Base-by-base conservation (phyloP, 805 yeast species). In the Saccharomyces paradoxus region DNA sequence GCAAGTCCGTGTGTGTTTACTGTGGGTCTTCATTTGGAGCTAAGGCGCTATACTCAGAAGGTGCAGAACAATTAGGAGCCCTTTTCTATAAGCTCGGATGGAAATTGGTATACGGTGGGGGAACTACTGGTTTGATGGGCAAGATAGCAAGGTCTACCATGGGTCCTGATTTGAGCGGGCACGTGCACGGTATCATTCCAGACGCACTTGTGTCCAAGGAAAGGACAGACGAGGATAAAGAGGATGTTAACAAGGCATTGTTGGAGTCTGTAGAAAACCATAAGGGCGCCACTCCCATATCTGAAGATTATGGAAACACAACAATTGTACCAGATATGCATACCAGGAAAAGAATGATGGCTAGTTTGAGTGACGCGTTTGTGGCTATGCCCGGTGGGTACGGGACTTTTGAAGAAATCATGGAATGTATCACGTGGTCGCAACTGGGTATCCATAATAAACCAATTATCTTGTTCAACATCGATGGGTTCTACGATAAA, bases 381-480 rank as follows among this genome's bases (percentile, higher is more conserved):
- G 81, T 89, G 48, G 96, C 96, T 0, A 77, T 89, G 73, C 96
- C 96, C 13, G 96, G 96, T 58, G 96, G 96, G 2, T 89, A 83
- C 67, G 96, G 96, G 51, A 89, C 96, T 7, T 72, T 88, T 66
- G 96, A 89, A 71, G 96, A 89, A 72, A 76, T 89, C 58, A 83
- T 89, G 84, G 96, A 89, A 74, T 86, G 88, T 53, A 86, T 86
- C 56, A 89, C 96, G 3, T 89, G 96, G 96, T 82, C 83, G 50
- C 96, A 89, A 74, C 77, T 89, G 63, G 94, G 91, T 32, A 89
- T 89, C 60, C 96, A 89, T 70, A 73, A 77, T 58, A 86, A 86
- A 69, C 96, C 96, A 29, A 82, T 89, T 63, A 84, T 89, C 14
- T 65, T 89, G 46, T 83, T 83, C 72, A 89, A 89, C 71, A 77